Conservation (phyloP, 371 early-diverging fungal genomes). For the Blyttiomyces sp. region DNA sequence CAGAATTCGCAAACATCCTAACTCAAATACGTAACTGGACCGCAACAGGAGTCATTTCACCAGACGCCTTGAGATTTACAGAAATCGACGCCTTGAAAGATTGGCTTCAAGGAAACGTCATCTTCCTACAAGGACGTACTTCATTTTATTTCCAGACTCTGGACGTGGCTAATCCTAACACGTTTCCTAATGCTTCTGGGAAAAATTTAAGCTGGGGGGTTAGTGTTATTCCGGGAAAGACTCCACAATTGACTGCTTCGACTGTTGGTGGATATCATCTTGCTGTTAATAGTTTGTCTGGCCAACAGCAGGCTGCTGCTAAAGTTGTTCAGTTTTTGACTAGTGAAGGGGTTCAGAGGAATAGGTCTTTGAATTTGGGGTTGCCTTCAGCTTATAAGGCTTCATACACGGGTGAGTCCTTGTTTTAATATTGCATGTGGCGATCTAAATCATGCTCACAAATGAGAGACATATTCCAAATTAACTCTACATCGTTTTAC, state of each 20-base stretch:
- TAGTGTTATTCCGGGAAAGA: background rate
- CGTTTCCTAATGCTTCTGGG: background rate
- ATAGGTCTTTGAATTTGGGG: background rate
- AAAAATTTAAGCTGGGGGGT: too few species aligned
- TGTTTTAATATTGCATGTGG: too few species aligned
- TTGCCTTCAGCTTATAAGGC: slow-evolving; percentile 1
- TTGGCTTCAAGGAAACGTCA: slow-evolving; percentile 1
- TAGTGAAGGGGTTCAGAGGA: background rate
- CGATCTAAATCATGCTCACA: too few species aligned
- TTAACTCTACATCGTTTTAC: too few species aligned
- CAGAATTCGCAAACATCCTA: slow-evolving; percentile 1
- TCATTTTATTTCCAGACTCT: background rate
- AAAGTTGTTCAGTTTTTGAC: slow-evolving; percentile 5
- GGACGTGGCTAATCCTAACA: background rate
- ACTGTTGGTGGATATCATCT: slow-evolving; percentile 7
- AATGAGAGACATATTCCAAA: too few species aligned
- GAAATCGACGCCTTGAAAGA: background rate
- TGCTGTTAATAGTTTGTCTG: background rate
- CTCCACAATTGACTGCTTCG: background rate
- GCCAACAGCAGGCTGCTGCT: background rate
- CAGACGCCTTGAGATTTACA: background rate
- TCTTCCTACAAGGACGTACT: slow-evolving; percentile 6
- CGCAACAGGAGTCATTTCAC: background rate
- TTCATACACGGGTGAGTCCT: background rate
- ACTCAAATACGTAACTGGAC: background rate